Evolutionary conservation across 2,329 filamentous ascomycete genomes (phyloP).

Genomic region (Botrytis paeoniae): DNA sequence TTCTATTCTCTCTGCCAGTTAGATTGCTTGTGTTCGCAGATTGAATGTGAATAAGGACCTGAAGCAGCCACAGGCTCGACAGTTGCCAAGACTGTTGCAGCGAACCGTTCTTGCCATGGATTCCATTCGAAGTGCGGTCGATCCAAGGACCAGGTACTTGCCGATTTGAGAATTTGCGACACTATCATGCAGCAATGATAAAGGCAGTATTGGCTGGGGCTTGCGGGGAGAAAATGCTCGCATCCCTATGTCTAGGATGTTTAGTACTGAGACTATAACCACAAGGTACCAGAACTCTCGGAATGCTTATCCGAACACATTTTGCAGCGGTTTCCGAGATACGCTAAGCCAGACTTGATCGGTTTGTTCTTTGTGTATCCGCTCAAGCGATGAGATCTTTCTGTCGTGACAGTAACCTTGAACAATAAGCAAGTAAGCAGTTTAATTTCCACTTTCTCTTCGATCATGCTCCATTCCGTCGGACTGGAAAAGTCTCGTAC

Average conservation of each 20-base stretch:
- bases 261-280: not conserved
- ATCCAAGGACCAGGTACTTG: not conserved
- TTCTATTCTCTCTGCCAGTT: not conserved
- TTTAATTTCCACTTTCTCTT: not conserved
- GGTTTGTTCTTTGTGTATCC: not conserved
- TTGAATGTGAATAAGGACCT: not conserved
- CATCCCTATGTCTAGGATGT: not conserved
- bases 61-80: not conserved
- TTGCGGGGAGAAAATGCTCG: no score
- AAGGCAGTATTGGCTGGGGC: not conserved
- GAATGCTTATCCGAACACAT: not conserved
- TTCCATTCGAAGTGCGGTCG: not conserved
- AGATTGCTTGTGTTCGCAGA: not conserved
- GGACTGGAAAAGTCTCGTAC: no score
- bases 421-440: not conserved
- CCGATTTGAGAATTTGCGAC: not conserved
- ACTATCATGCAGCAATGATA: not conserved
- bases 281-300: not conserved
- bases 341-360: not conserved
- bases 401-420: not conserved
- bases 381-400: not conserved
- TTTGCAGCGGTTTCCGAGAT: not conserved
- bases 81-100: not conserved
- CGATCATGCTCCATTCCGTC: not conserved
- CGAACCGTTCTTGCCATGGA: not conserved